Evolutionary conservation across 1,284 basidiomycete species (phyloP).

Genomic region (Moesziomyces sp.): DNA sequence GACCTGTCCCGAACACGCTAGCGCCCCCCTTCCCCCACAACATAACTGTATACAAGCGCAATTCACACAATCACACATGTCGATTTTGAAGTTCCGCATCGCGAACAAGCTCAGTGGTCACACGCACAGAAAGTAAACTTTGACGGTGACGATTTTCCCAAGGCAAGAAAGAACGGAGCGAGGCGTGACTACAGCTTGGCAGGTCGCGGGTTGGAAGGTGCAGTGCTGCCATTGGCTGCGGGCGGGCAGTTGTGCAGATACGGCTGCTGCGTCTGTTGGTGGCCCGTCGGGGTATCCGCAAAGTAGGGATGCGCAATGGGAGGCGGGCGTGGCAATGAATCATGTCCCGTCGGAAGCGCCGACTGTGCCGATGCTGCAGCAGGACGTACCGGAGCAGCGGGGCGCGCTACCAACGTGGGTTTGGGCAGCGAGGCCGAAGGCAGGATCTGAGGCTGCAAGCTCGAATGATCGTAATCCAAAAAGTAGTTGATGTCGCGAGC

Average conservation of each 20-base stretch:
- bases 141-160: constrained; percentile 13
- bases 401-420: neutral
- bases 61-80: neutral
- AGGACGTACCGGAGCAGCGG: neutral
- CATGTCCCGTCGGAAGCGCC: neutral
- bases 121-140: neutral
- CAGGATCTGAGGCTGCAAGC: constrained; percentile 26
- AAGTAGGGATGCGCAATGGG: constrained; percentile 28
- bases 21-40: neutral
- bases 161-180: neutral
- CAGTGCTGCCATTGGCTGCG: constrained; percentile 3
- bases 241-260: constrained; percentile 12
- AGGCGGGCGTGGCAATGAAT: neutral
- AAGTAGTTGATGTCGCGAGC: constrained; percentile 40
- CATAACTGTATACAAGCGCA: neutral
- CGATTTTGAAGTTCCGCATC: too few species aligned
- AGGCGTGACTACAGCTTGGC: constrained; percentile 22
- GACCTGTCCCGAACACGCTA: constrained; percentile 52
- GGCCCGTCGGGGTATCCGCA: constrained; percentile 9
- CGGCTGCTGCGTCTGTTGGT: constrained; percentile 15
- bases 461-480: constrained; percentile 32
- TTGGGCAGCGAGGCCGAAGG: constrained; percentile 34
- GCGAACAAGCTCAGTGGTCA: too few species aligned
- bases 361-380: neutral
- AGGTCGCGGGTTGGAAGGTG: constrained; percentile 4